phyloP scores from a whole-genome alignment of 2,329 filamentous ascomycete species.

The Clarireedia hainanense region DNA sequence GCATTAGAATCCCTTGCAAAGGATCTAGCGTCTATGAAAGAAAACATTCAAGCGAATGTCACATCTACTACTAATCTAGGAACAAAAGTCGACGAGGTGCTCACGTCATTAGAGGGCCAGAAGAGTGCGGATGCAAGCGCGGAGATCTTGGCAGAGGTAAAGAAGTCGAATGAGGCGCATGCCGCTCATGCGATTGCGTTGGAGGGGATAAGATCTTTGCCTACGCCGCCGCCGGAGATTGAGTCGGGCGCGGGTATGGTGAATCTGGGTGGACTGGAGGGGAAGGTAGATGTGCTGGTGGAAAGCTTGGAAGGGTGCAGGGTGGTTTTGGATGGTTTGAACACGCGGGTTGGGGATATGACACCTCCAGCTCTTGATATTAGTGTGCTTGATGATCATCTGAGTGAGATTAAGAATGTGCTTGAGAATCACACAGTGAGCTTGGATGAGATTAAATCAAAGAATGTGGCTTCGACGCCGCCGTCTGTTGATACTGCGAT shows the following conservation, averaged over 20 bases:
- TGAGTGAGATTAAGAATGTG: slow-evolving; percentile 4
- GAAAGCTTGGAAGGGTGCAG: not conserved
- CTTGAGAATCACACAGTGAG: not conserved
- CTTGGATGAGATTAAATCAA: slow-evolving; percentile 11
- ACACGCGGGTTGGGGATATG: not conserved
- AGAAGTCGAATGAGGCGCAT: slow-evolving; percentile 13
- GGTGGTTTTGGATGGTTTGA: not conserved
- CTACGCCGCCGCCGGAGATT: not conserved
- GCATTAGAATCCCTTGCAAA: slow-evolving; percentile 12
- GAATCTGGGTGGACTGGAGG: slow-evolving; percentile 2
- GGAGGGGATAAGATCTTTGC: slow-evolving; percentile 8
- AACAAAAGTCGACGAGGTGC: slow-evolving; percentile 20
- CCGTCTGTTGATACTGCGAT: not conserved
- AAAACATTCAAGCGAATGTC: slow-evolving; percentile 18
- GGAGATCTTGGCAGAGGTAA: slow-evolving; percentile 11
- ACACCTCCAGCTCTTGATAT: slow-evolving; percentile 4
- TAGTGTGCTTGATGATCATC: slow-evolving; percentile 15
- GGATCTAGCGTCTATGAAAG: slow-evolving; percentile 18
- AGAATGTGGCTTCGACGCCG: not conserved
- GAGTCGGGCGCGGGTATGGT: not conserved
- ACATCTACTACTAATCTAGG: slow-evolving; percentile 17
- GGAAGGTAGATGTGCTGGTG: slow-evolving; percentile 7
- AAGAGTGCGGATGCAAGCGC: slow-evolving; percentile 14
- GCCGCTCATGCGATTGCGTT: slow-evolving; percentile 11
- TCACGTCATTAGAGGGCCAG: slow-evolving; percentile 18